Conservation (phyloP, 441 rosid species). For the Capsella rubella region DNA sequence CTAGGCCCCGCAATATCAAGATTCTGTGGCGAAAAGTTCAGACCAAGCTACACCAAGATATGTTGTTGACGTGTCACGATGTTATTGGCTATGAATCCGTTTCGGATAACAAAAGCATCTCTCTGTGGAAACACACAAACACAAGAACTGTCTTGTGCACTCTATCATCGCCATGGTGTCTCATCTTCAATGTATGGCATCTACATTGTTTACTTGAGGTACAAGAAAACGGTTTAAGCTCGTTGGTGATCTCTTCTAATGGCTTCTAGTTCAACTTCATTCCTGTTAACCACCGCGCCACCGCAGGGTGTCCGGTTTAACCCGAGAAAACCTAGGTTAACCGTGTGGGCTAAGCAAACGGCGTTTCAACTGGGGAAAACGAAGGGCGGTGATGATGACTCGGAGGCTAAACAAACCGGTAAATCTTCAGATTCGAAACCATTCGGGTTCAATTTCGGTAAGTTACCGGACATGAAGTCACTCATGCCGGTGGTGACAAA, state of each 20-base stretch:
- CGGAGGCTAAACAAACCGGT: conserved; percentile 44
- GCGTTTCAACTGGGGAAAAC: conserved; percentile 60
- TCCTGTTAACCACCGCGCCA: conserved; percentile 57
- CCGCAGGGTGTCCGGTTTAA: conserved; percentile 46
- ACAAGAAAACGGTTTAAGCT: conserved; percentile 50
- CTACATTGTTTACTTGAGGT: conserved; percentile 28
- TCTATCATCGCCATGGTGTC: conserved; percentile 14
- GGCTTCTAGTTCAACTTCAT: conserved; percentile 74
- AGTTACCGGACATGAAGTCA: conserved; percentile 65
- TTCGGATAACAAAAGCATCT: conserved; percentile 56
- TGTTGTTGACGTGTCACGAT: conserved; percentile 56
- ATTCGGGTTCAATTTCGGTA: conserved; percentile 69
- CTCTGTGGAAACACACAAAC: conserved; percentile 30
- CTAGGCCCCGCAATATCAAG: conserved; percentile 38
- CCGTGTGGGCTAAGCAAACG: conserved; percentile 63
- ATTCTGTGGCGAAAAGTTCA: conserved; percentile 42
- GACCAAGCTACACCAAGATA: conserved; percentile 50
- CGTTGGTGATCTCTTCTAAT: conserved; percentile 71
- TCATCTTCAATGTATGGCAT: conserved; percentile 31
- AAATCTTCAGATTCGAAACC: conserved; percentile 55
- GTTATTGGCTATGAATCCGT: conserved; percentile 52
- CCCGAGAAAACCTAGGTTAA: conserved; percentile 51
- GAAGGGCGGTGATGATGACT: conserved; percentile 48
- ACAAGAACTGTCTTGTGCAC: conserved; percentile 32
- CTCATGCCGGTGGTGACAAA: conserved; percentile 61